Evolutionary conservation across 148 eudicot species (phyloP), one percentile per base, ranked within the genome.

Genomic region (Silene latifolia): DNA sequence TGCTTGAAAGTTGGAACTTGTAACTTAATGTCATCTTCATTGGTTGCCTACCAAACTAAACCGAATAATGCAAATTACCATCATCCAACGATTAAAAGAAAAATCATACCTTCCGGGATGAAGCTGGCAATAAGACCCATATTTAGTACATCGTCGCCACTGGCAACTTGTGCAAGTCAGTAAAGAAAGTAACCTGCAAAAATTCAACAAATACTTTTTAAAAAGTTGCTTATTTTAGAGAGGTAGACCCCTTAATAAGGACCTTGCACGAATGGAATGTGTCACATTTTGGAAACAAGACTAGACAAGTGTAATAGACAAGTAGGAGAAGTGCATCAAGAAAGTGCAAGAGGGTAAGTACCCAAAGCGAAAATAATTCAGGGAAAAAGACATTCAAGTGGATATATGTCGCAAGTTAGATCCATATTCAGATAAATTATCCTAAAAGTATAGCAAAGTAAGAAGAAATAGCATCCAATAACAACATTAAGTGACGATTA

Each of bases 231-330:
- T 35, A 70, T 5, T 25, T 27, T 59, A 23, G 17, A 9, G 21
- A 65, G n/a, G 46, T 27, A 70, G 57, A 64, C 53, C 27, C 65
- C 20, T 39, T n/a, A 68, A 68, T 79, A 44, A 74, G 65, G 70
- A 74, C 46, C 47, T 62, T 51, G 63, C 74, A 77, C 54, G 48
- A 21, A 69, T n/a, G 66, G 39, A 57, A 58, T 76, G 65, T 51
- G 39, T 71, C 74, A 73, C 54, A 72, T 42, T 35, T 53, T 66
- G 69, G 74, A 69, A 61, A 72, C 24, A 70, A 51, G 56, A 69
- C 67, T 77, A 67, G 70, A 80, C 80, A 72, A 76, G 47, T 32
- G 53, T 66, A 56, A 67, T 35, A 76, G 5, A 64, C 77, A 21
- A 72, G 44, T 58, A 71, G 21, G 71, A 12, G 35, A 70, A 39